A percentile compares a stretch with the other conserved stretches of the same genome.
phyloP scores from a whole-genome alignment of 2,329 filamentous ascomycete species.

The Alternaria brassicicola region DNA sequence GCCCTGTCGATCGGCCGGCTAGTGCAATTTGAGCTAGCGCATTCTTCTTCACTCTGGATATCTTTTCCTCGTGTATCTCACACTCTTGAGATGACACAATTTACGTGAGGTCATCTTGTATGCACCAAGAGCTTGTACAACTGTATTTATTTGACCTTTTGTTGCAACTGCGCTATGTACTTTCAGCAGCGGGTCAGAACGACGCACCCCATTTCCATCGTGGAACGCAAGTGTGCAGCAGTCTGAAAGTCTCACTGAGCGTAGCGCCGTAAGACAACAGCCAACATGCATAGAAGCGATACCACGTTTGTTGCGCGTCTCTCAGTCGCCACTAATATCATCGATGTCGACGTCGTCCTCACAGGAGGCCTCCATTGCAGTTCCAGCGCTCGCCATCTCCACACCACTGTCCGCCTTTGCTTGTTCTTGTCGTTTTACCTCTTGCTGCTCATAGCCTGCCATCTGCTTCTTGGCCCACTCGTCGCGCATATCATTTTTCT shows the following conservation, averaged over 20 bases:
- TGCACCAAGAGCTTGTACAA: neutral
- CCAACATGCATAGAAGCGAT: neutral
- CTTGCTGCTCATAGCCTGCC: neutral
- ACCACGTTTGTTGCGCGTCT: neutral
- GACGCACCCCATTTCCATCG: neutral
- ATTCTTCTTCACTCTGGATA: neutral
- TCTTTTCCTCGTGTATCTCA: neutral
- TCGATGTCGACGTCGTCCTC: neutral
- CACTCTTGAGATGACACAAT: neutral
- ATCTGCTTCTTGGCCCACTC: neutral
- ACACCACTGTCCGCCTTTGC: neutral
- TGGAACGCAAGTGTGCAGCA: neutral
- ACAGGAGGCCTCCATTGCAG: neutral
- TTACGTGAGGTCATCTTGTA: neutral
- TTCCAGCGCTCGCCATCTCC: neutral
- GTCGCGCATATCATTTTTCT: neutral
- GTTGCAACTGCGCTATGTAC: neutral
- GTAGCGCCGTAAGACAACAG: neutral
- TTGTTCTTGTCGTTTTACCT: neutral
- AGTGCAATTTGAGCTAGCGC: constrained; percentile 5
- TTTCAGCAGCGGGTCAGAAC: neutral
- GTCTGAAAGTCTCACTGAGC: neutral
- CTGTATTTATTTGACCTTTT: neutral
- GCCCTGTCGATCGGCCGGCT: constrained; percentile 30
- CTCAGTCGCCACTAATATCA: neutral